Conservation (phyloP, 2,329 filamentous ascomycete species). For the Fusarium dimerum region DNA sequence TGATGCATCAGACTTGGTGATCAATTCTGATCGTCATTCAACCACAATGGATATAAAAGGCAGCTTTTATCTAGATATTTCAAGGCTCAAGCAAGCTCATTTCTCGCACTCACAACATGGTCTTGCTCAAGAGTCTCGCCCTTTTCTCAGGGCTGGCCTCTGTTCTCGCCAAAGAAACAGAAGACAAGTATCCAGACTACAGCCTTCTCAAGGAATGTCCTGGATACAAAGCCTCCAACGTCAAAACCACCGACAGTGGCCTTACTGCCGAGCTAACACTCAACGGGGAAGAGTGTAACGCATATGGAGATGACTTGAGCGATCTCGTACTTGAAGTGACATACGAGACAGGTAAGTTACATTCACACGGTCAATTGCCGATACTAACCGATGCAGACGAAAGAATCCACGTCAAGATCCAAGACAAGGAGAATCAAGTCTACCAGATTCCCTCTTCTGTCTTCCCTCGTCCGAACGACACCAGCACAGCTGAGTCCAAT, state of each 20-base stretch:
- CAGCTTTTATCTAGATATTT: not conserved
- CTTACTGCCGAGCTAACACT: not conserved
- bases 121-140: not conserved
- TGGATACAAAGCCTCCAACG: not conserved
- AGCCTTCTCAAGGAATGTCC: conserved; percentile 1
- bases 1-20: not conserved
- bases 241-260: not conserved
- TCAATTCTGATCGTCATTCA: too few relatives aligned
- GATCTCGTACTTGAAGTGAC: conserved; percentile 1
- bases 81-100: not conserved
- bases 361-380: too few relatives aligned
- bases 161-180: not conserved
- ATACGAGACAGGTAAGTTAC: conserved; percentile 1
- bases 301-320: not conserved
- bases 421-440: conserved; percentile 1
- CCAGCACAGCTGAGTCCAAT: not conserved
- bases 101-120: not conserved
- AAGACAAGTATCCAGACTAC: not conserved
- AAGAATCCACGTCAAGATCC: not conserved
- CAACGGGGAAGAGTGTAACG: not conserved
- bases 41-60: not conserved
- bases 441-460: conserved; percentile 3
- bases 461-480: not conserved
- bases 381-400: not conserved
- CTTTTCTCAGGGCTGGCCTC: not conserved